These are phyloP conservation scores for Irpex lacteus DNA, from an alignment of 1,284 basidiomycete genomes.

Conservation along the genomic window DNA sequence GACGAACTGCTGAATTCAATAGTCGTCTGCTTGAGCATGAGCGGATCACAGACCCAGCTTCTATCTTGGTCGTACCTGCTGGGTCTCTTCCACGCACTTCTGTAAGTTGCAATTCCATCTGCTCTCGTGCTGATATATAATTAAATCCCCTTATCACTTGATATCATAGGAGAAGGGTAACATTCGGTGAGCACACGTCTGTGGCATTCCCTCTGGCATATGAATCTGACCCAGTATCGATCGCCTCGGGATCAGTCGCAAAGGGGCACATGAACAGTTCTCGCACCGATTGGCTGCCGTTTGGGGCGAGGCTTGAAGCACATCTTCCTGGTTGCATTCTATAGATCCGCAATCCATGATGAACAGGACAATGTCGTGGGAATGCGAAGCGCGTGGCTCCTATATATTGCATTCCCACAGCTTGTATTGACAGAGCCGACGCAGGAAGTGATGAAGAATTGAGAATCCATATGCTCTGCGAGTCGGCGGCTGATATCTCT, in stretches of 20 bases:
- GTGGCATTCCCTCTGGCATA: too few relatives aligned
- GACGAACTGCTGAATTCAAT: conserved; percentile 18
- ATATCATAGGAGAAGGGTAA: conserved; percentile 15
- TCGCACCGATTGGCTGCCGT: not conserved
- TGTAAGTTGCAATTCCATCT: conserved; percentile 8
- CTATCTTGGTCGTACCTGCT: conserved; percentile 15
- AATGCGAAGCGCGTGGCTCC: not conserved
- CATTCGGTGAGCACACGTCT: not conserved
- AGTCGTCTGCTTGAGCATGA: conserved; percentile 21
- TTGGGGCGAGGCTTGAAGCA: conserved; percentile 3
- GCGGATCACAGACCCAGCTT: conserved; percentile 14
- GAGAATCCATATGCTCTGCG: not conserved
- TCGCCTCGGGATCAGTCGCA: not conserved
- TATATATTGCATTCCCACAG: not conserved
- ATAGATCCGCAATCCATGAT: not conserved
- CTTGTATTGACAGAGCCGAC: not conserved
- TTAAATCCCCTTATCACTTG: not conserved
- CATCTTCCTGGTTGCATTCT: not conserved
- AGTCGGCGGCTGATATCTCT: not conserved
- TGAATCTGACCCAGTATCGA: not conserved
- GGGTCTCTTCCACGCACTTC: conserved; percentile 19
- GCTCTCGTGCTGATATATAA: not conserved
- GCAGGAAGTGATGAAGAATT: not conserved
- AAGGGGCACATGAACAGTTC: conserved; percentile 6
- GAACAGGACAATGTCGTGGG: not conserved